Percentiles rank a stretch among this genome's conserved stretches.
Conservation (phyloP, 495 filamentous ascomycete genomes). For the Hyaloscypha finlandica region DNA sequence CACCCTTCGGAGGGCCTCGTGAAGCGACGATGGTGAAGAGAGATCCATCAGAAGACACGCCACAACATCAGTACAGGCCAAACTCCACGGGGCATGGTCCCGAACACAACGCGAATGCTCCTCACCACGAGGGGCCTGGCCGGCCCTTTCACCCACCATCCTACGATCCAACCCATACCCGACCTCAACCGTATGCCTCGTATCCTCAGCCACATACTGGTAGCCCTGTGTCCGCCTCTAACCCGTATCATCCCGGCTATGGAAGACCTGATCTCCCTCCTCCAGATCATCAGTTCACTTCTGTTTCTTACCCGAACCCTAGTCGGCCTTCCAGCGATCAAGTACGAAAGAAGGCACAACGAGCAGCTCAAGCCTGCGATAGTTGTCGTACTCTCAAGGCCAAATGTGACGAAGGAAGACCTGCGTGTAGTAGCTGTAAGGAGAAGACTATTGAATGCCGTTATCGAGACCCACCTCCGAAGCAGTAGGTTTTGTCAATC, state of each 20-base stretch:
- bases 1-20: slow-evolving; percentile 37
- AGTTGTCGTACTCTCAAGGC: slow-evolving; percentile 69
- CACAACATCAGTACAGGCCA: slow-evolving; percentile 24
- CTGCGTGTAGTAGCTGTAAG: slow-evolving; percentile 52
- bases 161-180: slow-evolving; percentile 37
- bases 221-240: slow-evolving; percentile 41
- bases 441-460: slow-evolving; percentile 61
- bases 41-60: slow-evolving; percentile 47
- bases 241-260: slow-evolving; percentile 42
- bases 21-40: slow-evolving; percentile 50
- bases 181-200: slow-evolving; percentile 40
- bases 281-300: slow-evolving; percentile 12
- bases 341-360: slow-evolving; percentile 26
- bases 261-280: slow-evolving; percentile 7
- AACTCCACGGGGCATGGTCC: slow-evolving; percentile 23
- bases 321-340: background rate
- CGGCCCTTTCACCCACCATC: slow-evolving; percentile 26
- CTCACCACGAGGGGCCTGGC: slow-evolving; percentile 15
- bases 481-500: slow-evolving; percentile 53
- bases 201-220: slow-evolving; percentile 48
- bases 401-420: slow-evolving; percentile 69
- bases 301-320: slow-evolving; percentile 21
- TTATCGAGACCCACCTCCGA: slow-evolving; percentile 67
- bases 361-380: slow-evolving; percentile 61
- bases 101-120: slow-evolving; percentile 22